Conservation (phyloP, 2,329 filamentous ascomycete genomes). For the Trichoderma koningiopsis region DNA sequence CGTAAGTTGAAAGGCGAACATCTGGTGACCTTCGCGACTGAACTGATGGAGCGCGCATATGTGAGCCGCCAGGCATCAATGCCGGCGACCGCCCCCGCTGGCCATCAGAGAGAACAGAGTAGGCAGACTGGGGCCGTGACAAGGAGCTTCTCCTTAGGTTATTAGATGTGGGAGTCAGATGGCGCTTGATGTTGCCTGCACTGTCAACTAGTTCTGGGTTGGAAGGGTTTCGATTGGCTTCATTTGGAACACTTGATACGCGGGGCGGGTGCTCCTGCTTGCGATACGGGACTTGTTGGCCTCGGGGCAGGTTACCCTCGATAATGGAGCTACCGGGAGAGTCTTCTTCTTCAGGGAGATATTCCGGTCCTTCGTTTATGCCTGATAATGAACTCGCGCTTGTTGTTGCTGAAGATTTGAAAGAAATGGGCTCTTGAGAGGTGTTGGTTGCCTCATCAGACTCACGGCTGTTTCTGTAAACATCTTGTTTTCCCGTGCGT, state of each 20-base stretch:
- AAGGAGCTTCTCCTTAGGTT: slow-evolving; percentile 59
- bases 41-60: slow-evolving; percentile 51
- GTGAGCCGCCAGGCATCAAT: slow-evolving; percentile 45
- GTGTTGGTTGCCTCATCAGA: slow-evolving; percentile 55
- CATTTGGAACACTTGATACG: slow-evolving; percentile 47
- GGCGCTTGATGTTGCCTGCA: slow-evolving; percentile 57
- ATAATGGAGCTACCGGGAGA: slow-evolving; percentile 55
- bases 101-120: slow-evolving; percentile 73
- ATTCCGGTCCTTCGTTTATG: slow-evolving; percentile 51
- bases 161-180: slow-evolving; percentile 62
- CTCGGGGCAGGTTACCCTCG: slow-evolving; percentile 46
- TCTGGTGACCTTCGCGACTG: slow-evolving; percentile 60
- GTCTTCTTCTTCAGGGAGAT: slow-evolving; percentile 45
- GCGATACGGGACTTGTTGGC: slow-evolving; percentile 61
- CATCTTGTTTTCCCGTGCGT: slow-evolving; percentile 39
- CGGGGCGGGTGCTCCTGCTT: slow-evolving; percentile 50
- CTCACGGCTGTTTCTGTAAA: slow-evolving; percentile 54
- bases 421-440: slow-evolving; percentile 51
- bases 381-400: slow-evolving; percentile 60
- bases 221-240: slow-evolving; percentile 49
- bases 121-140: slow-evolving; percentile 72
- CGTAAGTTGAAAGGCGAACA: slow-evolving; percentile 55
- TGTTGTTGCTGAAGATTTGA: slow-evolving; percentile 56
- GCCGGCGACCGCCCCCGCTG: slow-evolving; percentile 64
- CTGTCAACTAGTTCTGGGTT: slow-evolving; percentile 56